Conservation (phyloP, 1,139 yeast species). For the Meyerozyma carpophila region DNA sequence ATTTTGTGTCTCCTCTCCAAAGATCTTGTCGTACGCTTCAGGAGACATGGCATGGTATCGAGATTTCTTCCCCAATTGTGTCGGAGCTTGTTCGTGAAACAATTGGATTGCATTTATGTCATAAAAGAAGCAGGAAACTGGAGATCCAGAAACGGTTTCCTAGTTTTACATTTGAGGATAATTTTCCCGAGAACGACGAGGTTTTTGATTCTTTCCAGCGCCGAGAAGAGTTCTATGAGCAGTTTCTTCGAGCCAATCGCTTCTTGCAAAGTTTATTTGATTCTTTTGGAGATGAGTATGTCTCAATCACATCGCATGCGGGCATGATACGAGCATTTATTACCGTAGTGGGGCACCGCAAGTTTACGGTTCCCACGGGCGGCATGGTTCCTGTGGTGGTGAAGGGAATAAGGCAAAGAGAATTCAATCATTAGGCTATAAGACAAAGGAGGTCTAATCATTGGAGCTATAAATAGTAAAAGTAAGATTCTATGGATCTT, state of each 20-base stretch:
- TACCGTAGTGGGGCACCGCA: slow-evolving; percentile 48
- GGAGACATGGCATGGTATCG: slow-evolving; percentile 52
- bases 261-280: slow-evolving; percentile 51
- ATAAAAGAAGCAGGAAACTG: slow-evolving; percentile 41
- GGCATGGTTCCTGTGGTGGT: slow-evolving; percentile 63
- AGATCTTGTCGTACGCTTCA: slow-evolving; percentile 55
- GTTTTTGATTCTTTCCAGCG: slow-evolving; percentile 28
- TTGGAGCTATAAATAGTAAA: too few relatives aligned
- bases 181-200: slow-evolving; percentile 45
- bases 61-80: slow-evolving; percentile 32
- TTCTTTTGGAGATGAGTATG: slow-evolving; percentile 25
- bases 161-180: slow-evolving; percentile 40
- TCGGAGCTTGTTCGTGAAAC: slow-evolving; percentile 61
- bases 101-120: slow-evolving; percentile 65
- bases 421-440: too few relatives aligned
- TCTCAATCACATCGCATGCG: slow-evolving; percentile 58
- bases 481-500: too few relatives aligned
- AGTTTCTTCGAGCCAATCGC: slow-evolving; percentile 41
- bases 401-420: slow-evolving; percentile 25
- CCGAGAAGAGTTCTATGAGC: slow-evolving; percentile 46
- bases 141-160: slow-evolving; percentile 34
- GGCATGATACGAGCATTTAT: slow-evolving; percentile 54
- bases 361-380: slow-evolving; percentile 55
- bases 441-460: too few relatives aligned
- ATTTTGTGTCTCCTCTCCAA: slow-evolving; percentile 61